Evolutionary conservation across 2,329 filamentous ascomycete species (phyloP).

Genomic region (Botrytis galanthina): DNA sequence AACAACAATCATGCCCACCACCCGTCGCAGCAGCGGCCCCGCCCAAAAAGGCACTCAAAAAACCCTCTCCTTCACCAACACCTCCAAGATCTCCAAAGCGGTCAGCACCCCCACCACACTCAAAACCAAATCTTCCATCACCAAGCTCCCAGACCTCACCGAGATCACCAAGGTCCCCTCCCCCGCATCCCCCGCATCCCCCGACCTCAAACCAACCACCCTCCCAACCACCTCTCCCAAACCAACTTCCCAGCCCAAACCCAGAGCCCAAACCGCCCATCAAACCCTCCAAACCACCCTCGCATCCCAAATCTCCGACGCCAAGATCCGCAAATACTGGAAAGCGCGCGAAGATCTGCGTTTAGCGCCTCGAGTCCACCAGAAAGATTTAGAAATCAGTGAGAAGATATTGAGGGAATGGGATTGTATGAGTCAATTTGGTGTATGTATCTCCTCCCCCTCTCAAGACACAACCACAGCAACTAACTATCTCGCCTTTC

Average conservation of each 20-base stretch:
- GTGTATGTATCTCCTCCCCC: constrained; percentile 59
- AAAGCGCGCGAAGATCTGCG: constrained; percentile 65
- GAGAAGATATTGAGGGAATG: constrained; percentile 92
- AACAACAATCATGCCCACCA: constrained; percentile 29
- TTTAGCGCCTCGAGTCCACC: constrained; percentile 71
- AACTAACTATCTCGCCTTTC: not conserved
- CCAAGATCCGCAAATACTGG: constrained; percentile 78
- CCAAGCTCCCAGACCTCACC: not conserved
- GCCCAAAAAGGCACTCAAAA: constrained; percentile 46
- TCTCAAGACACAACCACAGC: not conserved
- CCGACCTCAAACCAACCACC: not conserved
- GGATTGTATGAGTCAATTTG: constrained; percentile 87
- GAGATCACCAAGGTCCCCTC: constrained; percentile 1
- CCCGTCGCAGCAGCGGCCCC: constrained; percentile 41
- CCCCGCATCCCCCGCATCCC: constrained; percentile 24
- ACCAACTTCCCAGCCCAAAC: constrained; percentile 17
- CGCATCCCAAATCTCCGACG: constrained; percentile 62
- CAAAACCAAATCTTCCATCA: not conserved
- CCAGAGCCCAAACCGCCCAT: constrained; percentile 31
- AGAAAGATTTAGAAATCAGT: constrained; percentile 64
- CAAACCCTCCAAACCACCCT: constrained; percentile 53
- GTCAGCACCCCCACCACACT: constrained; percentile 39
- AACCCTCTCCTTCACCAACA: constrained; percentile 61
- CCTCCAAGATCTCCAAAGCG: constrained; percentile 56
- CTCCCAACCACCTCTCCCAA: not conserved